Conservation (phyloP, 2,329 filamentous ascomycete species). For the Pezicula neosporulosa region DNA sequence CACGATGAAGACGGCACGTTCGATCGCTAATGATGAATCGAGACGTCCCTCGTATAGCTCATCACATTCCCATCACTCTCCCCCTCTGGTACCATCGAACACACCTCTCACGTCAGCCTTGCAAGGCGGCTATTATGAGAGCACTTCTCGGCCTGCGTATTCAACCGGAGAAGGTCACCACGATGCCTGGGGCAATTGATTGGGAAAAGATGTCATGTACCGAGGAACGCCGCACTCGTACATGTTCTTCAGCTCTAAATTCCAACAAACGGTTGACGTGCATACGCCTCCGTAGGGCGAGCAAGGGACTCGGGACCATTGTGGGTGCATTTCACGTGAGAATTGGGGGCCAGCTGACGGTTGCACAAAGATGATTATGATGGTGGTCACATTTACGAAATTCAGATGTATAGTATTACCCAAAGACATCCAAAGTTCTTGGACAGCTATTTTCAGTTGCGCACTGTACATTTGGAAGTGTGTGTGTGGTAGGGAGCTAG, state of each 20-base stretch:
- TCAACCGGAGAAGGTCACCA: background rate
- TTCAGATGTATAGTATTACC: too few relatives aligned
- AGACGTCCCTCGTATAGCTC: background rate
- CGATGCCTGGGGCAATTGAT: background rate
- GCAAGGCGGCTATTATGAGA: background rate
- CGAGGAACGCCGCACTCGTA: background rate
- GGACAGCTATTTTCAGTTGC: too few relatives aligned
- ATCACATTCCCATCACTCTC: background rate
- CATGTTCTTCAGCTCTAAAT: background rate
- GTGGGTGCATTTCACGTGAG: background rate
- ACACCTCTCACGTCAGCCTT: background rate
- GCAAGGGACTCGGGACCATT: background rate
- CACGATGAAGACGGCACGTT: background rate
- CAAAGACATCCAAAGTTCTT: too few relatives aligned
- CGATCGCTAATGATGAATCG: background rate
- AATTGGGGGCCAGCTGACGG: background rate
- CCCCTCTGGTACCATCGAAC: background rate
- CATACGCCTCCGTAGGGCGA: background rate
- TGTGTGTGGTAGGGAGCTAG: too few relatives aligned
- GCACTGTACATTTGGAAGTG: too few relatives aligned
- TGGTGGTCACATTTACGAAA: too few relatives aligned
- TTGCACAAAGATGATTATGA: background rate
- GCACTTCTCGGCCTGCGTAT: background rate
- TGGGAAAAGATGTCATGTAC: background rate
- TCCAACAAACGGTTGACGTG: background rate